These are phyloP conservation scores for Castanea sativa DNA, from an alignment of 306 rosid genomes.

Conservation along the genomic window DNA sequence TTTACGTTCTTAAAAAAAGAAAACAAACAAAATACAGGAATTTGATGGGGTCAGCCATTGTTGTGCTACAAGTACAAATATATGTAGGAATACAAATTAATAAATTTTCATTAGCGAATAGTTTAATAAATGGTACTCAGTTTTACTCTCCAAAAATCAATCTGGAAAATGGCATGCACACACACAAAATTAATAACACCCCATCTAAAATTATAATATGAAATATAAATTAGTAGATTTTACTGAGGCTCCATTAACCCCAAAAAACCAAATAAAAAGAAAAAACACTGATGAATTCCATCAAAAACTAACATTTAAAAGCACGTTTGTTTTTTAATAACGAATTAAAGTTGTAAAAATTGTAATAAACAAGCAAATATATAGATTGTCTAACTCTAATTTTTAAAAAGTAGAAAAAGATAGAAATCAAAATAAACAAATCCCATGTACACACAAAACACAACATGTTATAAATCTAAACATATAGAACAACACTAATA, in stretches of 20 bases:
- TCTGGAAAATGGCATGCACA: not conserved
- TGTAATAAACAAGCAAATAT: not conserved
- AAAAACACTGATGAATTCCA: too few species aligned
- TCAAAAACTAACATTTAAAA: too few species aligned
- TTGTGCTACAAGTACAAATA: not conserved
- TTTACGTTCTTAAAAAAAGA: not conserved
- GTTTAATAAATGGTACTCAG: not conserved
- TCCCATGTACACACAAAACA: too few species aligned
- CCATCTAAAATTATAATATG: too few species aligned
- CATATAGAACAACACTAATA: too few species aligned
- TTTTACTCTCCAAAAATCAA: not conserved
- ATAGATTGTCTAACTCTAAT: not conserved
- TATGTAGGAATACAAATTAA: not conserved
- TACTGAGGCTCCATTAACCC: too few species aligned
- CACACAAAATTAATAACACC: too few species aligned
- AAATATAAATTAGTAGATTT: too few species aligned
- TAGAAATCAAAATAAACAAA: not conserved
- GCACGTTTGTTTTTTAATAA: too few species aligned
- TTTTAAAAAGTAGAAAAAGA: not conserved
- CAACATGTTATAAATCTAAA: not conserved
- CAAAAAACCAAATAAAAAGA: not conserved
- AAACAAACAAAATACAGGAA: not conserved
- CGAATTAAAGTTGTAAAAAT: not conserved
- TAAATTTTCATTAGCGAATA: too few species aligned
- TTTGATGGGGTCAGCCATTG: not conserved